Conservation (phyloP, 495 filamentous ascomycete genomes). For the Aspergillus campestris region DNA sequence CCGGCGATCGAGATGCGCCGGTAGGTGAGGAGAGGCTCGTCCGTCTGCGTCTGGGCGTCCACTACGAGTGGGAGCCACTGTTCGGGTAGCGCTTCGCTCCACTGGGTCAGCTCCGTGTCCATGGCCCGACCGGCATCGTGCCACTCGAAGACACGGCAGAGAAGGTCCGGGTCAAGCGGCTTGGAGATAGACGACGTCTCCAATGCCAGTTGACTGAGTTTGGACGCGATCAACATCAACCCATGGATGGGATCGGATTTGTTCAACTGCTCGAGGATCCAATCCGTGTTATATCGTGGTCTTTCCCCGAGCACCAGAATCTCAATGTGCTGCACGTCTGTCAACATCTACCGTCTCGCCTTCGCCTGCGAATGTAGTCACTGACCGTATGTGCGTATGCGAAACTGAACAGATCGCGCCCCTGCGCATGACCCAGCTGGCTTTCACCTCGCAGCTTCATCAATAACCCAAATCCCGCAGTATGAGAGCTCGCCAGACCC, state of each 20-base stretch:
- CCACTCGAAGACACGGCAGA: conserved; percentile 15
- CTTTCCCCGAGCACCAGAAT: conserved; percentile 29
- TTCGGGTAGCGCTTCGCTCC: conserved; percentile 27
- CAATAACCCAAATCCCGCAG: conserved; percentile 33
- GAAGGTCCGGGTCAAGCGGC: conserved; percentile 8
- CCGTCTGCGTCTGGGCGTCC: conserved; percentile 21
- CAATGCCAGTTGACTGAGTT: conserved; percentile 23
- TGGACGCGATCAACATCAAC: conserved; percentile 28
- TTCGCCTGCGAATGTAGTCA: neutral
- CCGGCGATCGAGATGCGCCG: conserved; percentile 19
- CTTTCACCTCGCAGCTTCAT: conserved; percentile 28
- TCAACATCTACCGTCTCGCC: conserved; percentile 3
- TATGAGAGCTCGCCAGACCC: conserved; percentile 34
- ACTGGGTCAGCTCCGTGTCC: conserved; percentile 27
- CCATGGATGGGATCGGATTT: conserved; percentile 26
- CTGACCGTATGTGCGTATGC: conserved; percentile 35
- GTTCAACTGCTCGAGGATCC: conserved; percentile 21
- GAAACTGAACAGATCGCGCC: conserved; percentile 36
- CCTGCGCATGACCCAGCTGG: conserved; percentile 23
- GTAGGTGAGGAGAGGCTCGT: conserved; percentile 31
- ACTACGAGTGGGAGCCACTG: conserved; percentile 31
- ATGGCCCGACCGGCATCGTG: conserved; percentile 17
- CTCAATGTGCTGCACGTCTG: conserved; percentile 25
- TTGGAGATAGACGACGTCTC: conserved; percentile 13
- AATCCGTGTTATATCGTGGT: conserved; percentile 25